These are phyloP conservation scores for Glonium stellatum DNA, from an alignment of 495 filamentous ascomycete genomes.

Conservation along the genomic window DNA sequence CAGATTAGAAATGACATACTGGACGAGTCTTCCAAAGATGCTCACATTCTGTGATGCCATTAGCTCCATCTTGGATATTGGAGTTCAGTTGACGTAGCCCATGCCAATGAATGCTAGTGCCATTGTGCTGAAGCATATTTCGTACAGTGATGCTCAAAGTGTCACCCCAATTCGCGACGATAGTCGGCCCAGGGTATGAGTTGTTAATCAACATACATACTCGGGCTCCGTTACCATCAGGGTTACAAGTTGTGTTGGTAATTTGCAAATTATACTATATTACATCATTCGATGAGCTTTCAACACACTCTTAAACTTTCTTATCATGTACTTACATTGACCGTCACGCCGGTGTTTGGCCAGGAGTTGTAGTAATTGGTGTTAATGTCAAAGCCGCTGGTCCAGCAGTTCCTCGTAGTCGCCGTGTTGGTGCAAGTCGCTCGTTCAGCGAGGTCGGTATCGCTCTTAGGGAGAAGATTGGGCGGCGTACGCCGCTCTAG, in stretches of 20 bases:
- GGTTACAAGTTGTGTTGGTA: conserved; percentile 29
- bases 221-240: conserved; percentile 21
- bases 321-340: no score
- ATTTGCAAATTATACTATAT: conserved; percentile 20
- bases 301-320: no score
- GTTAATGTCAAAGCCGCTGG: conserved; percentile 21
- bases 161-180: conserved; percentile 36
- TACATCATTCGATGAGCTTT: no score
- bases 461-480: no score
- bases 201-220: conserved; percentile 30
- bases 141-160: conserved; percentile 31
- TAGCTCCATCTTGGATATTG: conserved; percentile 30
- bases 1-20: no score
- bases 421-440: conserved; percentile 26
- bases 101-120: conserved; percentile 37
- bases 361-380: conserved; percentile 31
- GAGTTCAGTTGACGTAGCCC: conserved; percentile 33
- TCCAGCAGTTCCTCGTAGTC: conserved; percentile 26
- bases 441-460: no score
- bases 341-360: conserved; percentile 26
- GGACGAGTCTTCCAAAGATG: no score
- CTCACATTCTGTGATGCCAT: conserved; percentile 37
- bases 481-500: no score
- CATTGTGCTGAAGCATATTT: conserved; percentile 32
- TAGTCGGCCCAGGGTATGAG: conserved; percentile 33